phyloP scores from a whole-genome alignment of 2,329 filamentous ascomycete genomes.

The Lachnellula hyalina region DNA sequence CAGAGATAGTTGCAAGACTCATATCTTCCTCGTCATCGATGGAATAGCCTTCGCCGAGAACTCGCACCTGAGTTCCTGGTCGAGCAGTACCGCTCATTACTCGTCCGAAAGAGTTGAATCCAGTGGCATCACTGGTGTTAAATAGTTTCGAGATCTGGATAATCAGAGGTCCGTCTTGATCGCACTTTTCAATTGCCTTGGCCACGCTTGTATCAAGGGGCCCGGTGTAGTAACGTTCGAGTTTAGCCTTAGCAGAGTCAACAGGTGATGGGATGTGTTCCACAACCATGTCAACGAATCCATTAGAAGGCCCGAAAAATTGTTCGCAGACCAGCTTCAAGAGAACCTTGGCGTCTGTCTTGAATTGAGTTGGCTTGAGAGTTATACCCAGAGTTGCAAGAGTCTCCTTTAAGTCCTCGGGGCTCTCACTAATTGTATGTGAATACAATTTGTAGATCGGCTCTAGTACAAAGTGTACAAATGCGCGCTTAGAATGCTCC shows the following conservation, averaged over 20 bases:
- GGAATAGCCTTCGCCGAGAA: conserved; percentile 92
- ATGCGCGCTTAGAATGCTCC: conserved; percentile 74
- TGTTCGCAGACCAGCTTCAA: conserved; percentile 87
- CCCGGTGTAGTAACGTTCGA: conserved; percentile 89
- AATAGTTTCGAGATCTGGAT: conserved; percentile 91
- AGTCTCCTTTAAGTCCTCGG: conserved; percentile 75
- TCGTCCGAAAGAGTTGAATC: conserved; percentile 83
- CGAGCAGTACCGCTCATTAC: conserved; percentile 88
- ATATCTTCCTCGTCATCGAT: conserved; percentile 98
- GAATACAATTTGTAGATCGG: conserved; percentile 98
- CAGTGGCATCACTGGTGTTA: conserved; percentile 82
- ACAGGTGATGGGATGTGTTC: conserved; percentile 83
- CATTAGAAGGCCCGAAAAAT: conserved; percentile 85
- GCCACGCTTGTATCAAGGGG: conserved; percentile 78
- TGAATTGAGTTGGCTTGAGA: conserved; percentile 89
- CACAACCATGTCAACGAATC: conserved; percentile 94
- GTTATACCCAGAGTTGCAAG: conserved; percentile 74
- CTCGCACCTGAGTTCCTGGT: conserved; percentile 76
- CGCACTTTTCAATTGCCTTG: conserved; percentile 71
- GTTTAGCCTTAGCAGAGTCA: conserved; percentile 67
- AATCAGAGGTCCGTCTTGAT: conserved; percentile 87
- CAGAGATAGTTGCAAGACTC: conserved; percentile 75
- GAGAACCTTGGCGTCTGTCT: conserved; percentile 80
- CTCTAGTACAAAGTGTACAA: conserved; percentile 91
- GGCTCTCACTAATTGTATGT: conserved; percentile 86